A percentile compares a stretch with the other conserved stretches of the same genome.
Evolutionary conservation across 2,329 filamentous ascomycete genomes (phyloP).

Genomic region (Amylocarpus encephaloides): DNA sequence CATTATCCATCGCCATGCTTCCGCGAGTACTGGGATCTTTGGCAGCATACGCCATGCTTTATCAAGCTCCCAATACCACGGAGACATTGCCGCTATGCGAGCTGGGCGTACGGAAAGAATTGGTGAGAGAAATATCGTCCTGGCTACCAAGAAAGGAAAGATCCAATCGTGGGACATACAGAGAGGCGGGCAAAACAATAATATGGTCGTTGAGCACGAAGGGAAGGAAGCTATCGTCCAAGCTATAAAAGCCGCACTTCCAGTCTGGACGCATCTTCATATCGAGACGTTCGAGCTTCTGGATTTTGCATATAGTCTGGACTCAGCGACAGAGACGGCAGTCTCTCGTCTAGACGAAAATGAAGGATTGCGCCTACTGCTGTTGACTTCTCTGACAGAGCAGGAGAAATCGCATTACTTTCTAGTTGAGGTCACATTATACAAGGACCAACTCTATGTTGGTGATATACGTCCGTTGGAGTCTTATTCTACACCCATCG

Average conservation of each 20-base stretch:
- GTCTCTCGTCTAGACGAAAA: conserved; percentile 45
- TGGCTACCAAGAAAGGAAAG: conserved; percentile 69
- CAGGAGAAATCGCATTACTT: conserved; percentile 57
- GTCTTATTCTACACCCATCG: conserved; percentile 51
- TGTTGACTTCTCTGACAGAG: conserved; percentile 52
- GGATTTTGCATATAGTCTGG: conserved; percentile 69
- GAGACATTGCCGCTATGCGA: conserved; percentile 74
- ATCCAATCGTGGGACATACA: conserved; percentile 85
- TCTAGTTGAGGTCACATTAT: conserved; percentile 65
- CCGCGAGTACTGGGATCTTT: conserved; percentile 61
- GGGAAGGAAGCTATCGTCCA: conserved; percentile 56
- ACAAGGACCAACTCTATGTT: conserved; percentile 47
- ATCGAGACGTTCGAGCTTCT: conserved; percentile 63
- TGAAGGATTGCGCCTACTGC: conserved; percentile 48
- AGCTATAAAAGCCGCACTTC: conserved; percentile 52
- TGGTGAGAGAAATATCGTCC: conserved; percentile 78
- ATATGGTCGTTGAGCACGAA: conserved; percentile 66
- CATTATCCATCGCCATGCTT: conserved; percentile 58
- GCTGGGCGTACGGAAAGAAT: conserved; percentile 65
- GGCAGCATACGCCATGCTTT: conserved; percentile 75
- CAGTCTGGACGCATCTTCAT: conserved; percentile 42
- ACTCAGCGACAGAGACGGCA: conserved; percentile 44
- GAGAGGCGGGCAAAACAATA: conserved; percentile 75
- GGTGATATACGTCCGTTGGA: conserved; percentile 63
- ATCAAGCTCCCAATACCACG: conserved; percentile 61